Base-by-base conservation (phyloP, 2,329 filamentous ascomycete species). In the Talaromyces atroroseus region DNA sequence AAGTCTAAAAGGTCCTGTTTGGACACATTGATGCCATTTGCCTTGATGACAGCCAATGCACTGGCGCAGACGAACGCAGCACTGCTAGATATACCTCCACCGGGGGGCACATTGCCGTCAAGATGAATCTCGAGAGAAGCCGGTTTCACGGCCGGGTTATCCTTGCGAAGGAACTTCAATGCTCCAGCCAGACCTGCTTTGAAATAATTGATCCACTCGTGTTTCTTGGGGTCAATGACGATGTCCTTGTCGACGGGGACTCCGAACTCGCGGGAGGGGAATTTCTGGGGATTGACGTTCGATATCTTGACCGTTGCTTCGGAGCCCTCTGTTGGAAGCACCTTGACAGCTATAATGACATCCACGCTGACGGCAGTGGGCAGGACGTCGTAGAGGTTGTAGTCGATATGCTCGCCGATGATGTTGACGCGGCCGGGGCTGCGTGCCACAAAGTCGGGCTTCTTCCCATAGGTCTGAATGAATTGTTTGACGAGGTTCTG, bases 201-300 rank as follows among this genome's bases (percentile, higher is more conserved):
- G 83, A 99, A 97, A 80, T 99, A 99, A 72, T 97, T 99, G 57
- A 90, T 89, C 94, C 94, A 99, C 75, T 96, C 91, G 63, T 95
- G 88, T 63, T 87, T 82, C 18, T 84, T 85, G 7, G 90, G 82
- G 71, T 97, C 91, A 65, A 99, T 96, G 21, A 87, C 82, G n/a
- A 92, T 80, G 11, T 81, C 75, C 44, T 80, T 78, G 60, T 80
- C 78, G 49, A 69, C 65, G 4, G 88, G 82, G 8, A 96, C 80
- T 47, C 84, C 80, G 69, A 96, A 95, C 64, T 89, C 84, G 62
- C 83, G 83, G 1, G 85, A 74, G 1, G 88, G 82, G 69, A 95
- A 99, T 71, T 88, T 92, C 52, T 83, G 76, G 16, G 81, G 78
- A 60, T 89, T 82, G 12, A 95, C 80, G 70, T 97, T 97, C 55